Evolutionary conservation across 179 eudicot species (phyloP), one percentile per base, ranked within the genome.

Genomic region (Spinacia oleracea): DNA sequence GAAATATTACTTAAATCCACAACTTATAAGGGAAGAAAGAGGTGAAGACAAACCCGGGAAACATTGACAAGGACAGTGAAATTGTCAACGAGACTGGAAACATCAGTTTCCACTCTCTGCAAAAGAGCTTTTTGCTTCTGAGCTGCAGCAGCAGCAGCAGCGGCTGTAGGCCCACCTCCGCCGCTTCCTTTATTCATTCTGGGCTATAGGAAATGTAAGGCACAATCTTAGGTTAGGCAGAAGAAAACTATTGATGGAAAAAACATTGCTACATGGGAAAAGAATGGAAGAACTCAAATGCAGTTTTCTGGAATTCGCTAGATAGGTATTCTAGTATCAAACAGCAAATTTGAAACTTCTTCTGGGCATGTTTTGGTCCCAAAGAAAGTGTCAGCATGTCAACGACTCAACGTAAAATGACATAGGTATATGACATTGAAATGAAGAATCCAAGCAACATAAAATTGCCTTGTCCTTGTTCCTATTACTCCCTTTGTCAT

Each of bases 51-150:
- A 34, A 95, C 98, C 90, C 97, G 83, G 2, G 98, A 88, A 75
- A 81, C 93, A 77, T 90, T 90, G 71, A 93, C 93, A 63, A 95
- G 88, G 84, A 59, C 81, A 48, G 87, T 89, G 74, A 93, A 93
- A 83, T 87, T 95, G 82, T 93, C 98, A 68, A 93, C 97, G 65
- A 95, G 91, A 81, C 79, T 88, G 10, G 93, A 94, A 78, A 95
- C 89, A 84, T 95, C 97, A 38, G 80, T 81, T 81, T 95, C 98
- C n/a, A 95, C 97, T 83, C 97, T 91, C 74, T 93, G 91, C 82
- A 88, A 79, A 77, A 95, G 84, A 9, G 93, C 77, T 83, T 93
- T 91, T 88, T 95, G 97, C 84, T 93, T 95, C 83, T 93, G 97
- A 64, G 91, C 89, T 3, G 97, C 98, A 0, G 93, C 90, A 1